Conservation (phyloP, 768 basidiomycete species). For the Cystobasidium ongulense region DNA sequence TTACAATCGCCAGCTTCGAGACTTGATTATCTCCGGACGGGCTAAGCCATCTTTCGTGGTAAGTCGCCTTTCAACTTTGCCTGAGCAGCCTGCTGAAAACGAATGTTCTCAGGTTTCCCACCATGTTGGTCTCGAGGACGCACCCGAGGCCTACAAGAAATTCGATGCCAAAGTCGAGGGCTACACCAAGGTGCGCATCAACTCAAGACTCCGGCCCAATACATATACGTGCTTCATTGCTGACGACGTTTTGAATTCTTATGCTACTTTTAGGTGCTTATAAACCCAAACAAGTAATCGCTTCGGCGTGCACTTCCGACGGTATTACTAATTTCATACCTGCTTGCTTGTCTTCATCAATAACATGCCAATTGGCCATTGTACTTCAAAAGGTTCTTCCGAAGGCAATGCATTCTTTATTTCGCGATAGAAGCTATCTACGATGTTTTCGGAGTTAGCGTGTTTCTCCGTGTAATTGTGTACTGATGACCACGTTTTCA, state of each 20-base stretch:
- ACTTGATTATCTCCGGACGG: conserved; percentile 53
- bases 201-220: background rate
- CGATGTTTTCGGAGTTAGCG: background rate
- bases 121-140: conserved; percentile 51
- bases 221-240: background rate
- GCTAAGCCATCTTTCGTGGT: conserved; percentile 56
- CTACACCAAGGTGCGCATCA: background rate
- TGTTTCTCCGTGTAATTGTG: conserved; percentile 28
- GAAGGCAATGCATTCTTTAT: background rate
- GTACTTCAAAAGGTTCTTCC: background rate
- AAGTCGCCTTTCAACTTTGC: background rate
- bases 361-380: conserved; percentile 16
- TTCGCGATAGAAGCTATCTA: background rate
- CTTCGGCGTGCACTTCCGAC: background rate
- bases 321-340: background rate
- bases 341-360: conserved; percentile 5
- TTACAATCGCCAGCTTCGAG: conserved; percentile 54
- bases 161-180: conserved; percentile 46
- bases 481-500: conserved; percentile 28
- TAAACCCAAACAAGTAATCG: conserved; percentile 18
- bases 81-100: background rate
- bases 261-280: conserved; percentile 29
- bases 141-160: conserved; percentile 53
- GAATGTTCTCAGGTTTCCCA: conserved; percentile 42
- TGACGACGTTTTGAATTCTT: too few species aligned